Conservation (phyloP, 2,329 filamentous ascomycete species). For the Akanthomyces lecanii region DNA sequence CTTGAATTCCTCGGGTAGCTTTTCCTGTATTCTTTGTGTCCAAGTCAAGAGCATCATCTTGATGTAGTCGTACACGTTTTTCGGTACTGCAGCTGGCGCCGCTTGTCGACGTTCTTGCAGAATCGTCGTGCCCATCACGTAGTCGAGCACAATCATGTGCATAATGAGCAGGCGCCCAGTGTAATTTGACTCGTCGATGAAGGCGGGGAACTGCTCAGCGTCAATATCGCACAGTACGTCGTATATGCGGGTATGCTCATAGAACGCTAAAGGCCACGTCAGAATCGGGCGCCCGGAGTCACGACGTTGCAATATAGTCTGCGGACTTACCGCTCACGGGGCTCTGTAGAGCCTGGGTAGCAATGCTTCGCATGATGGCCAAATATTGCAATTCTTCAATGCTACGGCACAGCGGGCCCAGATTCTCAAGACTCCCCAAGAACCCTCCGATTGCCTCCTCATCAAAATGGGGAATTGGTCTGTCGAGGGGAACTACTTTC, state of each 20-base stretch:
- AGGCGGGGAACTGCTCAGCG: constrained; percentile 11
- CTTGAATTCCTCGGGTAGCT: constrained; percentile 29
- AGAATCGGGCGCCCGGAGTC: background rate
- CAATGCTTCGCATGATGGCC: constrained; percentile 14
- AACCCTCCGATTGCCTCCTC: constrained; percentile 9
- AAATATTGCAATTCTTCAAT: constrained; percentile 14
- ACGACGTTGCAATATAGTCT: no score
- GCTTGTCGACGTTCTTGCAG: constrained; percentile 8
- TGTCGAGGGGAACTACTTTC: constrained; percentile 7
- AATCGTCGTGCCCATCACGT: constrained; percentile 14
- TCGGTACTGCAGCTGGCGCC: background rate
- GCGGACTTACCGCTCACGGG: constrained; percentile 1
- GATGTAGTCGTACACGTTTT: constrained; percentile 22
- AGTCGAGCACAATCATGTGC: constrained; percentile 17
- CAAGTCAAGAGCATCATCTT: constrained; percentile 34
- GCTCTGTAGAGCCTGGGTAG: constrained; percentile 5
- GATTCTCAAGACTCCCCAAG: constrained; percentile 6
- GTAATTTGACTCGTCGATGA: constrained; percentile 16
- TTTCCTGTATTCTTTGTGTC: constrained; percentile 32
- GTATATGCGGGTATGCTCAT: constrained; percentile 16
- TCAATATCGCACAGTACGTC: constrained; percentile 7
- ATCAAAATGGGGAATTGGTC: constrained; percentile 8
- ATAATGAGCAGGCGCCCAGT: constrained; percentile 12
- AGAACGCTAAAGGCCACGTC: constrained; percentile 1
- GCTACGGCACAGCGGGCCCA: constrained; percentile 14